A percentile compares a stretch with the other conserved stretches of the same genome.
Conservation (phyloP, 2,329 filamentous ascomycete genomes). For the Diplodia mutila region DNA sequence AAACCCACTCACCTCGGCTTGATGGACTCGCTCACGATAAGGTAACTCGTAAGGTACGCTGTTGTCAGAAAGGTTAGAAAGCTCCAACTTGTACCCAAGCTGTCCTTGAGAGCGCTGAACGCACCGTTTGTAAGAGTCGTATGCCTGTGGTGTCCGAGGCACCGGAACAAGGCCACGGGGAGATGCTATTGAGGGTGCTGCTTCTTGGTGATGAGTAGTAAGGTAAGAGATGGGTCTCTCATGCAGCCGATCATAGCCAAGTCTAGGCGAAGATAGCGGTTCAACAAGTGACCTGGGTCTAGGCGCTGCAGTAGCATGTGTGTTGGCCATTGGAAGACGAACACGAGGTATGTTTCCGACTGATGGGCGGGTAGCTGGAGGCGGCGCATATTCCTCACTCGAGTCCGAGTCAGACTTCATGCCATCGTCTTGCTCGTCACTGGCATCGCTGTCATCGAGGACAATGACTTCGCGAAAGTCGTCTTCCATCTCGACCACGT, state of each 20-base stretch:
- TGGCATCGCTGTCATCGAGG: conserved; percentile 62
- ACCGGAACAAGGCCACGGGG: background rate
- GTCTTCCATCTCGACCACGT: conserved; percentile 60
- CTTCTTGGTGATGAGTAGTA: background rate
- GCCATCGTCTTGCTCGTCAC: conserved; percentile 45
- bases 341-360: conserved; percentile 39
- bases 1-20: conserved; percentile 1
- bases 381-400: conserved; percentile 6
- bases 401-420: conserved; percentile 29
- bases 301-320: conserved; percentile 23
- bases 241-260: background rate
- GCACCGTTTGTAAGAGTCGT: background rate
- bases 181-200: background rate
- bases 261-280: background rate
- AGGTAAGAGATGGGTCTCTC: background rate
- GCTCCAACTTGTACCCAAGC: background rate
- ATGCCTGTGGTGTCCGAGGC: background rate
- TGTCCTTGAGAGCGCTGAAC: background rate
- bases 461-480: conserved; percentile 67
- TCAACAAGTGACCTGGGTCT: conserved; percentile 27
- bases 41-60: background rate
- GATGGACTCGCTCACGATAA: background rate
- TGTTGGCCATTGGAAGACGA: conserved; percentile 34
- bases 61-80: background rate
- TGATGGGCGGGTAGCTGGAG: conserved; percentile 34